These are phyloP conservation scores for Candida arabinofermentans DNA, from an alignment of 805 yeast genomes.

Conservation along the genomic window DNA sequence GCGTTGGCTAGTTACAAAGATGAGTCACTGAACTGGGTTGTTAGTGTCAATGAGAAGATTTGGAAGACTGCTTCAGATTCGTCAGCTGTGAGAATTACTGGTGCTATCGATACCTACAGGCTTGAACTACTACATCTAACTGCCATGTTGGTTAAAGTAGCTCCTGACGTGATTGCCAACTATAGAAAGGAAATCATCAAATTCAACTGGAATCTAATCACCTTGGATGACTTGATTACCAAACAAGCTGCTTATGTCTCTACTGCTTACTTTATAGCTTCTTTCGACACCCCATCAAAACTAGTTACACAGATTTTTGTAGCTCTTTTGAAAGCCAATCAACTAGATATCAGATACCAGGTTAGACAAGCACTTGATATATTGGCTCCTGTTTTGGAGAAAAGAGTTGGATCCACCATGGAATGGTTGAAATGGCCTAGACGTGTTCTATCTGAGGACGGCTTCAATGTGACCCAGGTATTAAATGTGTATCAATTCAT, in stretches of 20 bases:
- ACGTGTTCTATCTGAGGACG: constrained; percentile 85
- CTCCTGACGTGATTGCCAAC: constrained; percentile 54
- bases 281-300: constrained; percentile 83
- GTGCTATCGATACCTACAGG: constrained; percentile 68
- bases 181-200: constrained; percentile 81
- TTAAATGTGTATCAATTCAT: constrained; percentile 84
- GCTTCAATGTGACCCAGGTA: constrained; percentile 81
- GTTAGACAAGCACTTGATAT: constrained; percentile 85
- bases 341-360: constrained; percentile 74
- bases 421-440: constrained; percentile 95
- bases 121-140: constrained; percentile 80
- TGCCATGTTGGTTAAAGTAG: constrained; percentile 65
- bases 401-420: constrained; percentile 56
- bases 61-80: constrained; percentile 68
- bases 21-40: constrained; percentile 55
- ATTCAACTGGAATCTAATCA: constrained; percentile 91
- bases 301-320: constrained; percentile 90
- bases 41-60: constrained; percentile 52
- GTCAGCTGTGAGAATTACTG: constrained; percentile 52
- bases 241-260: constrained; percentile 92
- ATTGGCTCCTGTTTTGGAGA: constrained; percentile 81
- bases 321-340: constrained; percentile 80
- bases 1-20: constrained; percentile 16
- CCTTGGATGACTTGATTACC: constrained; percentile 80
- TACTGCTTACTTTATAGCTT: constrained; percentile 79